Evolutionary conservation across 2,329 filamentous ascomycete genomes (phyloP), one percentile per base, ranked within the genome.

Genomic region (Paecilomyces niveus): DNA sequence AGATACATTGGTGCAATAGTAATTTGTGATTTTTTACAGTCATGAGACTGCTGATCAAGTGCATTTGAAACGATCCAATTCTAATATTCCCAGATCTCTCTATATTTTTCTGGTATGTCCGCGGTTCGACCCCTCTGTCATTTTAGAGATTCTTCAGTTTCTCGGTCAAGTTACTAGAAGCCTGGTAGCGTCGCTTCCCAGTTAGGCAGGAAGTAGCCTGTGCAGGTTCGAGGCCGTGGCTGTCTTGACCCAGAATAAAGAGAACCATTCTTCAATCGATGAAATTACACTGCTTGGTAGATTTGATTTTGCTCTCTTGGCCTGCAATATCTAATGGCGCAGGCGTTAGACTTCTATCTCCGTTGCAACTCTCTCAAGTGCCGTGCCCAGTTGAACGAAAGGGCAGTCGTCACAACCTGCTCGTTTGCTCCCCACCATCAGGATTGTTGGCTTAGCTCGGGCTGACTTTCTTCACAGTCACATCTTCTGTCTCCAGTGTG

Each of bases 321-420:
- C 7, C 18, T 52, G 9, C 3, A 7, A 22, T 18, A 2, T 13
- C 13, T n/a, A 18, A 64, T 63, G 61, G 60, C 58, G 32, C 58
- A 64, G 55, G 61, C 53, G 29, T 94, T 95, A 89, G 90, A 96
- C 59, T 84, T 87, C 59, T 77, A 80, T 22, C 77, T 96, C 24
- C 83, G 85, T 35, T 97, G 93, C 78, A 97, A 97, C 71, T 83
- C 85, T 29, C 80, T 92, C 35, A 88, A 86, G 61, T 97, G 93
- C 68, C 84, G 90, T 53, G 78, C 78, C 49, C 83, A 87, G 63
- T 81, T 96, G 33, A 80, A 78, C 33, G 85, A 89, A 49, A 81
- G 83, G 62, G 92, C 91, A 10, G 81, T 96, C 1, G 90, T 96
- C 33, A 96, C 92, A 3, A 94, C 89, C 13, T 97, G 92, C 84